Percentiles rank a stretch among this genome's conserved stretches.
These are phyloP conservation scores for Leucoagaricus sp. DNA, from an alignment of 1,284 basidiomycete species.

Conservation along the genomic window DNA sequence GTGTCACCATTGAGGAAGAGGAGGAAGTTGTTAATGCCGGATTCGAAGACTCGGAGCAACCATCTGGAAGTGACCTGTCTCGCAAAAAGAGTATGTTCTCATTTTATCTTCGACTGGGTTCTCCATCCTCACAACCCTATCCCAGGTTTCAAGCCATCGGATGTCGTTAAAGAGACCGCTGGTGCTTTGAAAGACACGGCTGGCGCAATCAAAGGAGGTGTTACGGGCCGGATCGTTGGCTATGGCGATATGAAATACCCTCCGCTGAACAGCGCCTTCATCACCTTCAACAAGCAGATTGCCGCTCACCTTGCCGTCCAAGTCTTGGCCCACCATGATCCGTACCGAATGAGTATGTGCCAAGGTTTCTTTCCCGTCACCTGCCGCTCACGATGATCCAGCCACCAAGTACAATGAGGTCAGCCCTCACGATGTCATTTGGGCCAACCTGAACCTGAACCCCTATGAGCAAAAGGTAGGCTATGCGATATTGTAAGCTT, in stretches of 20 bases:
- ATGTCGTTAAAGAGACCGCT: constrained; percentile 8
- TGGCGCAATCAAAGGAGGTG: constrained; percentile 23
- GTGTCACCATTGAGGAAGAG: constrained; percentile 34
- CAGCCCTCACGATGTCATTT: constrained; percentile 86
- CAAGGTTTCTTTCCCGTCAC: constrained; percentile 21
- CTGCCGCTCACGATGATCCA: constrained; percentile 23
- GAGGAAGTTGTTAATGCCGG: constrained; percentile 23
- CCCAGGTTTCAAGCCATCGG: not conserved
- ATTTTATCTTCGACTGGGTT: not conserved
- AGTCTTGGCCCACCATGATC: constrained; percentile 73
- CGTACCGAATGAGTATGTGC: constrained; percentile 67
- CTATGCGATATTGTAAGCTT: not conserved
- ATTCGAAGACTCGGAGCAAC: constrained; percentile 6
- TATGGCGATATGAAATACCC: constrained; percentile 49
- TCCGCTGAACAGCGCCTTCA: constrained; percentile 83
- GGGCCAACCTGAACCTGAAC: constrained; percentile 87
- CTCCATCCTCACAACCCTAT: not conserved
- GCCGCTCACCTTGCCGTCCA: constrained; percentile 87
- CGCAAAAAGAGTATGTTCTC: not conserved
- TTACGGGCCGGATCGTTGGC: constrained; percentile 16
- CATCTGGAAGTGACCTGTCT: constrained; percentile 8
- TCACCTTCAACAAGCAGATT: constrained; percentile 93
- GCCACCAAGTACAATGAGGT: constrained; percentile 68
- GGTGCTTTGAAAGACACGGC: constrained; percentile 17
- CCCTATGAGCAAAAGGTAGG: constrained; percentile 77